Conservation (phyloP, 2,329 filamentous ascomycete species). For the Calonectria leucothoes region DNA sequence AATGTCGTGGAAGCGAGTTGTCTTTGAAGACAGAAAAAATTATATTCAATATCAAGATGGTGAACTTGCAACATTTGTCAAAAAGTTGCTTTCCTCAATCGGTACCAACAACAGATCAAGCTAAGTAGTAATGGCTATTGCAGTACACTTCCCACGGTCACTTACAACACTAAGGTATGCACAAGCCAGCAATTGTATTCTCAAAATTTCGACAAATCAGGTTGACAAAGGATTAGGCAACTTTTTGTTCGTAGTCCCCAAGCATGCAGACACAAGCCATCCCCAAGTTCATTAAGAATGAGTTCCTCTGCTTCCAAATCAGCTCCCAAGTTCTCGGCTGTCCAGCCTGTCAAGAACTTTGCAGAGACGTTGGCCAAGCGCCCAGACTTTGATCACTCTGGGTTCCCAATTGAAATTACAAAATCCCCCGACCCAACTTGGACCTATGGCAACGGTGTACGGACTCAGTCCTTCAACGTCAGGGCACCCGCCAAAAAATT, state of each 20-base stretch:
- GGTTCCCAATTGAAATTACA: constrained; percentile 37
- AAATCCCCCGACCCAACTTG: constrained; percentile 57
- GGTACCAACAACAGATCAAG: not conserved
- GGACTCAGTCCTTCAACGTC: constrained; percentile 21
- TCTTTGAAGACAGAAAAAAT: not conserved
- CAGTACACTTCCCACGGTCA: not conserved
- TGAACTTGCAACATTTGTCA: not conserved
- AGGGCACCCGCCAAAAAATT: constrained; percentile 40
- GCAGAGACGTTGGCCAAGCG: constrained; percentile 35
- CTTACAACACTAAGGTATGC: constrained; percentile 7
- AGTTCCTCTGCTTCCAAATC: constrained; percentile 26
- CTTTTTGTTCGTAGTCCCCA: not conserved
- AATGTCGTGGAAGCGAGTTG: not conserved
- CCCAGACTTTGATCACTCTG: constrained; percentile 39
- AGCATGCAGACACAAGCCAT: not conserved
- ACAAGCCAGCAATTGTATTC: not conserved
- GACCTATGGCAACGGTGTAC: constrained; percentile 55
- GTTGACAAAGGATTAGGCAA: not conserved
- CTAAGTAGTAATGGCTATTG: not conserved
- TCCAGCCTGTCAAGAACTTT: constrained; percentile 38
- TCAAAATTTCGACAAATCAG: not conserved
- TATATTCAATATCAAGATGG: not conserved
- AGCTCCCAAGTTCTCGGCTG: constrained; percentile 35
- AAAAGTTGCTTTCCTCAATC: too few relatives aligned
- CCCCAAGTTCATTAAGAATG: constrained; percentile 9